Evolutionary conservation across 78 protist species (phyloP), one percentile per base, ranked within the genome.

Genomic region (Tieghemostelium lacteum): DNA sequence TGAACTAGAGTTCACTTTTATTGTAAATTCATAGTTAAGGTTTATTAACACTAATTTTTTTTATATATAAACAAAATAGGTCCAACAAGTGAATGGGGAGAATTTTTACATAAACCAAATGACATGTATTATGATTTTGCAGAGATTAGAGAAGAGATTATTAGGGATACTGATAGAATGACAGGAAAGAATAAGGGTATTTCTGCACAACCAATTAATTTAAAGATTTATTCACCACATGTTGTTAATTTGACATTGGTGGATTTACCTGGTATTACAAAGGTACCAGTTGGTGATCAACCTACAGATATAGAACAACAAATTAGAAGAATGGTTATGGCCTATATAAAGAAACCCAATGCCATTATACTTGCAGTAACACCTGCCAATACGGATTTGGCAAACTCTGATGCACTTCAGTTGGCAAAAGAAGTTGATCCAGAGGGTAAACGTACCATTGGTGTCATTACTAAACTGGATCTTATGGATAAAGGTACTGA

Each of bases 241-340:
- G 98, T 96, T 12, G 86, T 97, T 36, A 93, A 97, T 88, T 97
- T 97, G 37, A 97, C 99, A 20, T 93, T 98, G 60, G 96, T 98
- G 16, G 99, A 98, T 72, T 89, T 98, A 28, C 99, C 99, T 14
- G 98, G 99, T 28, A 73, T 98, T 49, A 96, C 98, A 37, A 96
- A 96, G 96, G 95, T 95, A 20, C 96, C 99, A 16, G 95, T 96
- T 20, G 97, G 97, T 2, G 99, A 97, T 88, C 99, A 98, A 89
- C 99, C 98, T 7, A 36, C 67, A 12, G 96, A 97, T 87, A 97
- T 98, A 49, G 99, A 96, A 69, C 19, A 7, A 57, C 95, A 74
- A 42, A 94, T 96, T 61, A 8, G 94, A 0, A 65, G 86, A 26
- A 89, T 97, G 98, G 86, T 94, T 58, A 45, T 95, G 85, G 67